Conservation (phyloP, 371 early-diverging fungal species). For the Sporodiniella umbellata region DNA sequence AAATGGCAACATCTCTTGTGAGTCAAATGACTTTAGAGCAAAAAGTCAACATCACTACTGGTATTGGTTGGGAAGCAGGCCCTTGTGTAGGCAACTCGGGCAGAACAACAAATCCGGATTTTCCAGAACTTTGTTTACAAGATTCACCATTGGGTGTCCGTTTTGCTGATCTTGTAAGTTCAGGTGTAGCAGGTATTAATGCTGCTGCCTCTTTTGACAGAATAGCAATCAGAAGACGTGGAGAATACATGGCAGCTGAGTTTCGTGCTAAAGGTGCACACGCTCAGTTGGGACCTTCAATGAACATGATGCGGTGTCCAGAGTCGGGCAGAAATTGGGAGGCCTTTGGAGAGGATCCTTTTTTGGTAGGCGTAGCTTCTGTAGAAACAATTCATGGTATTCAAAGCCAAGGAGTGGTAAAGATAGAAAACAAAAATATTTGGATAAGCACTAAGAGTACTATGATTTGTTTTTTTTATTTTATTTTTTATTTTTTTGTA, state of each 20-base stretch:
- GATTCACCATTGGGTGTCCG: conserved; percentile 57
- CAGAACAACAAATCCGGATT: conserved; percentile 34
- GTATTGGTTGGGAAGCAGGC: conserved; percentile 42
- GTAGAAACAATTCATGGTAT: conserved; percentile 37
- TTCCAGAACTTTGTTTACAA: conserved; percentile 58
- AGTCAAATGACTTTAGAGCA: conserved; percentile 33
- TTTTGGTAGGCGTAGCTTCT: conserved; percentile 42
- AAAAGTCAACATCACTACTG: conserved; percentile 49
- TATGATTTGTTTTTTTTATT: background rate
- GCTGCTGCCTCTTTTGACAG: conserved; percentile 57
- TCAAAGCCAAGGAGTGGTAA: conserved; percentile 43
- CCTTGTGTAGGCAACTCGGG: conserved; percentile 53
- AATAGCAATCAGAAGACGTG: conserved; percentile 43
- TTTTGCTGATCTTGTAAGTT: conserved; percentile 34
- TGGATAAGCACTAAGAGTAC: background rate
- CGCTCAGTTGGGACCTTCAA: conserved; percentile 46
- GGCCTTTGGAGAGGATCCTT: conserved; percentile 64
- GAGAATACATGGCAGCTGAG: conserved; percentile 53
- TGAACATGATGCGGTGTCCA: conserved; percentile 50
- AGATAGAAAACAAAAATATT: background rate
- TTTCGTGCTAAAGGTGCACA: conserved; percentile 52
- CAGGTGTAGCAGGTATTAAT: conserved; percentile 52
- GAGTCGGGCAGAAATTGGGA: conserved; percentile 61
- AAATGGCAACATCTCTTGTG: conserved; percentile 29
- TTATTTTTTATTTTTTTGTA: too few relatives aligned